phyloP scores from a whole-genome alignment of 129 eudicot genomes.

The Pittosporum tobira region DNA sequence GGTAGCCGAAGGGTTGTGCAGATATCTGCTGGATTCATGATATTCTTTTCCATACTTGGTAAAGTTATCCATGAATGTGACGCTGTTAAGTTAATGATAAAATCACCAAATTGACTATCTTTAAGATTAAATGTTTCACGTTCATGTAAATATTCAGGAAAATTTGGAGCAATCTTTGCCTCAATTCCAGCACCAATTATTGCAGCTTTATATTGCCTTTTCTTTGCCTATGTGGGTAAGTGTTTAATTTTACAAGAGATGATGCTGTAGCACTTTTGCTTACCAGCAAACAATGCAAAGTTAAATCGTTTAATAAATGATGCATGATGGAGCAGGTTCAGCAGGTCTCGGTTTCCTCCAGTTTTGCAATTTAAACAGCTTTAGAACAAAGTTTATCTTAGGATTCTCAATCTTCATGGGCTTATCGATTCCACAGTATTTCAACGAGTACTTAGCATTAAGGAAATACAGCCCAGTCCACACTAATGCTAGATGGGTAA shows the following conservation, averaged over 20 bases:
- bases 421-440: constrained; percentile 82
- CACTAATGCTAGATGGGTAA: constrained; percentile 90
- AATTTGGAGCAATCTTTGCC: constrained; percentile 95
- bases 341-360: constrained; percentile 87
- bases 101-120: constrained; percentile 1
- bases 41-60: constrained; percentile 93
- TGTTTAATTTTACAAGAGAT: background rate
- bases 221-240: constrained; percentile 96
- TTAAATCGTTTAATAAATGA: background rate
- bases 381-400: constrained; percentile 78
- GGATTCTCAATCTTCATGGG: constrained; percentile 95
- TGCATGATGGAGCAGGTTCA: constrained; percentile 48
- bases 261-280: background rate
- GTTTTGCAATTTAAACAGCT: constrained; percentile 88
- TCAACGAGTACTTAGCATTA: constrained; percentile 66
- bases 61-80: background rate
- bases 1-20: constrained; percentile 97
- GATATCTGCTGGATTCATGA: constrained; percentile 95
- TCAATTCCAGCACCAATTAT: constrained; percentile 93
- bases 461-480: constrained; percentile 76
- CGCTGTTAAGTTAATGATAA: background rate
- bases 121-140: background rate
- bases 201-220: constrained; percentile 73
- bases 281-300: background rate
- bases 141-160: constrained; percentile 36